Evolutionary conservation across 2,329 filamentous ascomycete genomes (phyloP), one percentile per base, ranked within the genome.

Genomic region (Macrophomina pseudophaseolina): DNA sequence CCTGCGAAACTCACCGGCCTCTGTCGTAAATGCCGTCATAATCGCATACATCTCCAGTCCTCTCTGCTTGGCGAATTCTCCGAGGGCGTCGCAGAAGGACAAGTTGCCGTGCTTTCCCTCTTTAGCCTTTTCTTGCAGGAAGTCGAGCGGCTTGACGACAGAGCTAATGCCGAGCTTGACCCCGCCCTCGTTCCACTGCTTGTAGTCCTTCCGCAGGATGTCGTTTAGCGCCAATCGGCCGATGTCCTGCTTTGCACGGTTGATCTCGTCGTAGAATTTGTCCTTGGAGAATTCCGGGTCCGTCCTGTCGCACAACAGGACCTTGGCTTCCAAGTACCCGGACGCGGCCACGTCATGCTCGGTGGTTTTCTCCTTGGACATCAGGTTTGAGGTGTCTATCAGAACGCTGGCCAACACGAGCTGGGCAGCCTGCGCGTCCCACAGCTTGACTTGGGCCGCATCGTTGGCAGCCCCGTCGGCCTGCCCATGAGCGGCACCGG

Each of bases 131-230:
- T 77, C 72, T 11, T 87, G 74, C 46, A 94, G 77, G 69, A 88
- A 91, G 4, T 79, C 77, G 5, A 94, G 77, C n/a, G 84, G 79
- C 70, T 88, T 88, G 3, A 91, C 87, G 2, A 90, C 82, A 49
- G 86, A 86, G 71, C 87, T 87, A 65, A 92, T 87, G n/a, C 91
- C 91, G 4, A 94, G 82, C 18, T 79, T 82, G 44, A 87, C 74
- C 0, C 71, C 76, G 62, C 77, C 80, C 11, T 80, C 80, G 11
- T 79, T 80, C 91, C 91, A 95, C 74, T 91, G 85, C 80, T 96
- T 96, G 79, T 94, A 96, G 79, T 96, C 92, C 76, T 94, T 94
- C 69, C 90, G 84, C 63, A 94, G 78, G 46, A 94, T 85, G 71
- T 94, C 91, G 28, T 84, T 80, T 70, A 93, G 77, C 44, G 79